Evolutionary conservation across 192 early-diverging fungal genomes (phyloP).

Genomic region (Linnemannia exigua): DNA sequence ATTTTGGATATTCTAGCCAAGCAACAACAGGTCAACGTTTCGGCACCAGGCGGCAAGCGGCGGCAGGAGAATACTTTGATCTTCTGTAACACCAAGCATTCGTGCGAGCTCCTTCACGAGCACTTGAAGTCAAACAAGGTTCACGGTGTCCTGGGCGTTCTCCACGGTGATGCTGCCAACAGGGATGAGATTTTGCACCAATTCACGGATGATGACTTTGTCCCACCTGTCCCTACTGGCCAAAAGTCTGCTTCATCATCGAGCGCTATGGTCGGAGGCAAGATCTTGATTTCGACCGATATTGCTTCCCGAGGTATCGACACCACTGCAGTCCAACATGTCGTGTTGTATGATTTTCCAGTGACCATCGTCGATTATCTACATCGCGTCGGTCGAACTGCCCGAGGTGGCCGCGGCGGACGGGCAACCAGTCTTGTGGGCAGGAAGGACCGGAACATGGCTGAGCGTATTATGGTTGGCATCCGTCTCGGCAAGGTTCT

Average conservation of each 20-base stretch:
- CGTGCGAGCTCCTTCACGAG: slow-evolving; percentile 68
- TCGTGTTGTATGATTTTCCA: slow-evolving; percentile 93
- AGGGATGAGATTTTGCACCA: slow-evolving; percentile 57
- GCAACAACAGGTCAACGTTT: slow-evolving; percentile 27
- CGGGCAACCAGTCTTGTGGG: slow-evolving; percentile 87
- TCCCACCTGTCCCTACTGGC: slow-evolving; percentile 19
- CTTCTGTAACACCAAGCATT: slow-evolving; percentile 87
- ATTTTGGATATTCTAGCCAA: slow-evolving; percentile 80
- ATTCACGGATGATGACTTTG: slow-evolving; percentile 52
- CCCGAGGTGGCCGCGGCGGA: slow-evolving; percentile 83
- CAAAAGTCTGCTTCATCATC: neutral
- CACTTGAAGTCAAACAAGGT: slow-evolving; percentile 69
- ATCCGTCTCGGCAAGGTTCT: slow-evolving; percentile 69
- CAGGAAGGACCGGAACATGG: slow-evolving; percentile 76
- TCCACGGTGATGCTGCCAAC: slow-evolving; percentile 59
- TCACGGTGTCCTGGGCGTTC: slow-evolving; percentile 59
- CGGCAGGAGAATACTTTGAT: slow-evolving; percentile 80
- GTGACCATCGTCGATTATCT: slow-evolving; percentile 92
- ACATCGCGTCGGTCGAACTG: slow-evolving; percentile 93
- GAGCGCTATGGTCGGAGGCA: slow-evolving; percentile 24
- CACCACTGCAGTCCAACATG: slow-evolving; percentile 88
- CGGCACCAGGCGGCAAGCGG: slow-evolving; percentile 26
- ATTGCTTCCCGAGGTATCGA: slow-evolving; percentile 93
- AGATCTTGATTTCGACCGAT: slow-evolving; percentile 91
- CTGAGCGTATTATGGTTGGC: slow-evolving; percentile 72